Base-by-base conservation (phyloP, 2,329 filamentous ascomycete genomes). In the Endocalyx cinctus region DNA sequence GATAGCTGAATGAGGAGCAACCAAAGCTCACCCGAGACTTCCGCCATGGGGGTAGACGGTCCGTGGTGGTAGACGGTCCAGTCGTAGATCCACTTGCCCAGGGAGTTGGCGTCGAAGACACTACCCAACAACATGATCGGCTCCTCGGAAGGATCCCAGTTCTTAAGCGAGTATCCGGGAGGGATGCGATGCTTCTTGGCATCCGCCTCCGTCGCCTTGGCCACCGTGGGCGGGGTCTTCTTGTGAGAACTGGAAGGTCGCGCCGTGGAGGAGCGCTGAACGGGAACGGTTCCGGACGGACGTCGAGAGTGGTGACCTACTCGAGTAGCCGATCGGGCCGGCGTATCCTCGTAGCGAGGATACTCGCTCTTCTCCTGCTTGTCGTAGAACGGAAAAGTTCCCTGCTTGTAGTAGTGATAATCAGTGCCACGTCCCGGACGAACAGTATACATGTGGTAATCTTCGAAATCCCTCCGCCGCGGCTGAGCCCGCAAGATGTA, bases 31-130 rank as follows among this genome's bases (percentile, higher is more conserved):
- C 90, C 92, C 3, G 92, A 89, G 62, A 94, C 82, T 46, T 96
- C 88, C 33, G 88, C 79, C 54, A 96, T 86, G 31, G 88, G 86
- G 10, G 84, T 87, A 25, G 77, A 77, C 11, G 87, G 77, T 23
- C 87, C 87, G 48, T 94, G 82, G 58, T 84, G 82, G 67, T 87
- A 95, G 44, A 96, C 87, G 13, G 92, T 96, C 92, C 92, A 98
- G 72, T 97, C 92, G 64, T 95, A 98, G 55, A 98, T 94, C 92
- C 92, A 98, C 66, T 96, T 96, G 54, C 92, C 92, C 18, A 98
- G 74, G 17, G 87, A 95, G 73, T 97, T 96, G 55, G 90, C 87
- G 57, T 97, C 92, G 55, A 97, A 97, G 36, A 97, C 92, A 56
- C 87, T 94, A 31, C 92, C 92, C 15, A 97, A 74, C 17, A 98